A percentile compares a stretch with the other conserved stretches of the same genome.
Conservation (phyloP, 2,329 filamentous ascomycete species). For the Arthrobotrys entomopaga region DNA sequence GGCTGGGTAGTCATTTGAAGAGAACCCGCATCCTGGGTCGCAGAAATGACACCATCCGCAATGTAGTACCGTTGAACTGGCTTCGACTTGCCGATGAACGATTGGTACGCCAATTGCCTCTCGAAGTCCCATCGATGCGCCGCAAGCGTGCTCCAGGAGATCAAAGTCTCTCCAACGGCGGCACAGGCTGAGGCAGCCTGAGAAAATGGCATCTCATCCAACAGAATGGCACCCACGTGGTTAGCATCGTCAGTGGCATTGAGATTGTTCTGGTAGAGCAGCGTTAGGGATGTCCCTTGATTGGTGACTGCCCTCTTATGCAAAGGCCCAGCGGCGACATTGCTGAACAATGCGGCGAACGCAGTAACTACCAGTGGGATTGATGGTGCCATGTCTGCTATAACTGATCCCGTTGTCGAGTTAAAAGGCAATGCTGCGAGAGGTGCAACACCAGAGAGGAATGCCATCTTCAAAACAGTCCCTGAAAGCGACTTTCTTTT, state of each 20-base stretch:
- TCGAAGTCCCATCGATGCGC: conserved; percentile 65
- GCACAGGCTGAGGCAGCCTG: conserved; percentile 64
- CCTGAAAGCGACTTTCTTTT: background rate
- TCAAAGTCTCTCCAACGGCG: conserved; percentile 65
- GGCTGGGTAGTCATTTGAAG: conserved; percentile 61
- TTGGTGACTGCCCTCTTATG: conserved; percentile 58
- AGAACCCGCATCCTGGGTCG: conserved; percentile 58
- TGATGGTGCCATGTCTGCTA: conserved; percentile 25
- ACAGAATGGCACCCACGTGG: conserved; percentile 66
- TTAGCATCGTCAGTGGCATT: conserved; percentile 68
- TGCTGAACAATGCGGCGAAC: conserved; percentile 27
- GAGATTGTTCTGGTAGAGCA: conserved; percentile 69
- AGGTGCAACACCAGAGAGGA: background rate
- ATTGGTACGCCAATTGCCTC: conserved; percentile 64
- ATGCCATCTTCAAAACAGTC: background rate
- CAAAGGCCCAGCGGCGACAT: conserved; percentile 25
- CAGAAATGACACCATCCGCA: conserved; percentile 62
- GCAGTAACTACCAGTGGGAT: conserved; percentile 18
- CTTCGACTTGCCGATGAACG: conserved; percentile 62
- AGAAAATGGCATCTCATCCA: conserved; percentile 63
- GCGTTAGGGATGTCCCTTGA: conserved; percentile 64
- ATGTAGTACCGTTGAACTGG: conserved; percentile 64
- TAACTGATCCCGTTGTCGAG: background rate
- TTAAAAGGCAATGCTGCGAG: conserved; percentile 11
- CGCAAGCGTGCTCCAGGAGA: conserved; percentile 63